These are phyloP conservation scores for Lophium mytilinum DNA, from an alignment of 495 filamentous ascomycete species.

Conservation along the genomic window DNA sequence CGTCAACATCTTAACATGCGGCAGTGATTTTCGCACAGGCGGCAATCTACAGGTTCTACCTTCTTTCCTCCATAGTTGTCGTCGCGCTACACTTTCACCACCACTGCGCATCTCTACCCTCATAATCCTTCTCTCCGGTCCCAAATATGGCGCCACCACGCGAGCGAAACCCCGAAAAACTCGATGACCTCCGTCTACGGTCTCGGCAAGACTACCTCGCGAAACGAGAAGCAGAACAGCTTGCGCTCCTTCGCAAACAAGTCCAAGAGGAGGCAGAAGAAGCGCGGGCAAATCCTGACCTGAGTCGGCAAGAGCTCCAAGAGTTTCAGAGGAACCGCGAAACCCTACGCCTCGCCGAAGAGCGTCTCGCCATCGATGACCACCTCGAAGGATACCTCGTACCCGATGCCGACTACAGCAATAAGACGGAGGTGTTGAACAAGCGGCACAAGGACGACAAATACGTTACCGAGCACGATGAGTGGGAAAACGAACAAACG, in stretches of 20 bases:
- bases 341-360: constrained; percentile 78
- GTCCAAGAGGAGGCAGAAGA: constrained; percentile 87
- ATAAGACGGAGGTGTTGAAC: constrained; percentile 84
- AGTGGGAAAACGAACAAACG: constrained; percentile 90
- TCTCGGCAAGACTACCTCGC: constrained; percentile 89
- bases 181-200: constrained; percentile 69
- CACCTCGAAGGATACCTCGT: constrained; percentile 88
- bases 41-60: no score
- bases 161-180: constrained; percentile 20
- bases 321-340: constrained; percentile 89
- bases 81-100: no score
- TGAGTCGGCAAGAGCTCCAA: constrained; percentile 73
- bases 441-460: constrained; percentile 87
- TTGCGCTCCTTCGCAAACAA: constrained; percentile 79
- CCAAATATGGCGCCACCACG: constrained; percentile 5
- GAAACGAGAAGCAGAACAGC: constrained; percentile 79
- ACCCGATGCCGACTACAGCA: constrained; percentile 82
- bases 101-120: no score
- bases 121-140: neutral
- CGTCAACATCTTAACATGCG: no score
- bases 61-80: no score
- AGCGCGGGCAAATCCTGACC: constrained; percentile 62
- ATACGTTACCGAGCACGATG: constrained; percentile 88
- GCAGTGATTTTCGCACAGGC: no score
- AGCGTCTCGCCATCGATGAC: constrained; percentile 81